Base-by-base conservation (phyloP, 805 yeast genomes). In the Candida yuanshanica region DNA sequence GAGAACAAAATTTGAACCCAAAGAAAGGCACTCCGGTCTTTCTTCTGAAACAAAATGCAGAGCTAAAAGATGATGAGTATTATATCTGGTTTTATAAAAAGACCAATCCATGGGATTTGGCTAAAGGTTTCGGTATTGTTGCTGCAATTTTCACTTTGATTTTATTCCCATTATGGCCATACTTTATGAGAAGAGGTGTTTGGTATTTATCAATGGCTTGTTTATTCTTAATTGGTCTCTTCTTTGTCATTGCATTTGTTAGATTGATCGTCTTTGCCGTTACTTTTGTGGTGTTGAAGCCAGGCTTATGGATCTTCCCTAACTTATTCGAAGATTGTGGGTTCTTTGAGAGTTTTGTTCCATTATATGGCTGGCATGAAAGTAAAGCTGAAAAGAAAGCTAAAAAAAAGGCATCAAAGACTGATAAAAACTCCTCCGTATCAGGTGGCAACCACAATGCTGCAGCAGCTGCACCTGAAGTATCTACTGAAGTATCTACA, bases 241-340 rank as follows among this genome's bases (percentile, higher is more conserved):
- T 93, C 63, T 83, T 93, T 50, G 83, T 65, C 17, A 62, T 85
- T 52, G 95, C 97, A 2, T 71, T 93, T 34, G 65, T 91, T 25
- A 75, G 99, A 57, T 68, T 90, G 58, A 69, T 90, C 32, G 58
- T 93, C 20, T 87, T 79, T 53, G 51, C 73, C 20, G 51, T 83
- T 38, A 75, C 89, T 0, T 73, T 75, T 49, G 65, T 81, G 36
- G 63, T 75, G 1, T 65, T 74, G 42, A 75, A 79, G 7, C 78
- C 79, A 33, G 95, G 95, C n/a, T 73, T 93, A 59, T 93, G 99
- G 99, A 60, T 93, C 36, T 91, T 88, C 73, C 99, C 99, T 42
- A 91, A 91, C 59, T 70, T 93, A 58, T 93, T 90, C 64, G 99
- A 82, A 47, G 99, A 93, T 58, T 90, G 95, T 53, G 96, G 97